Evolutionary conservation across 2,329 filamentous ascomycete species (phyloP).

Genomic region (Aspergillus brasiliensis): DNA sequence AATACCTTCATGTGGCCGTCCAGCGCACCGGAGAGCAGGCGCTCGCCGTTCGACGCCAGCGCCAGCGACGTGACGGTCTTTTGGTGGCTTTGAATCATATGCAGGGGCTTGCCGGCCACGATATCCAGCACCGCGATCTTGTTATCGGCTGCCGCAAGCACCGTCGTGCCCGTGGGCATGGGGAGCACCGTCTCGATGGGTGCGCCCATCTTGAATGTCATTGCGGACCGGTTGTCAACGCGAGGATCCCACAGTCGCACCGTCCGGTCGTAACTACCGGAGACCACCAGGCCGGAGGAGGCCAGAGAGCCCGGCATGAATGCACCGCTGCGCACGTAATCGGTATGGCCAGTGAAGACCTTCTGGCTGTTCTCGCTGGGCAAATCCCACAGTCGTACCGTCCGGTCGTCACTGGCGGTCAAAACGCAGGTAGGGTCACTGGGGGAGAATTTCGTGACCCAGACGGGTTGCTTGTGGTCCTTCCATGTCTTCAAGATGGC

Average conservation of each 20-base stretch:
- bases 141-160: slow-evolving; percentile 82
- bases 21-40: slow-evolving; percentile 83
- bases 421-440: slow-evolving; percentile 82
- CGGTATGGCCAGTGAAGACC: slow-evolving; percentile 81
- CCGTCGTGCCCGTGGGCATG: slow-evolving; percentile 80
- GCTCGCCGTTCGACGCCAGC: slow-evolving; percentile 75
- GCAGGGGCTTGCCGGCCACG: slow-evolving; percentile 83
- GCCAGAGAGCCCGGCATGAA: slow-evolving; percentile 74
- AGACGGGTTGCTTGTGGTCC: slow-evolving; percentile 90
- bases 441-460: slow-evolving; percentile 89
- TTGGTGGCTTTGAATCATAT: slow-evolving; percentile 89
- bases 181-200: slow-evolving; percentile 87
- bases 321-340: slow-evolving; percentile 85
- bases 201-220: slow-evolving; percentile 93
- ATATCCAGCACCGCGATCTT: slow-evolving; percentile 90
- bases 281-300: slow-evolving; percentile 72
- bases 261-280: slow-evolving; percentile 92
- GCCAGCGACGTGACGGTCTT: slow-evolving; percentile 93
- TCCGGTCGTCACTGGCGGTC: slow-evolving; percentile 89
- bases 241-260: slow-evolving; percentile 93
- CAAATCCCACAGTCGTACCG: slow-evolving; percentile 91
- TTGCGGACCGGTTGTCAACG: slow-evolving; percentile 68
- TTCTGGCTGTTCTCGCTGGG: slow-evolving; percentile 74
- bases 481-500: slow-evolving; percentile 95
- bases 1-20: slow-evolving; percentile 98